Base-by-base conservation (phyloP, 129 eudicot species). In the Escallonia rubra region DNA sequence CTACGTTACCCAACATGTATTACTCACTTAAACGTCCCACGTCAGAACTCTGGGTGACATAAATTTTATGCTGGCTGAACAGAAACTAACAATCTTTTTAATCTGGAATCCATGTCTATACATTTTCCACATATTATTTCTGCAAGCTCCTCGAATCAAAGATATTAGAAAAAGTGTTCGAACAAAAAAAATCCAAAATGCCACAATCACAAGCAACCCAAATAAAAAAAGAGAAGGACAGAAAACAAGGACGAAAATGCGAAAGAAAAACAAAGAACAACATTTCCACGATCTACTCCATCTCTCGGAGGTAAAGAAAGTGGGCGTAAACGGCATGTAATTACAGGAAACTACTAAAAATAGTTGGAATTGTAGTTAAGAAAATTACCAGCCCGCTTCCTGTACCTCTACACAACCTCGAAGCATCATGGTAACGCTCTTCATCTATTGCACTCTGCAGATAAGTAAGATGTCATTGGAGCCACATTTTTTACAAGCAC, bases 371-470 rank as follows among this genome's bases (percentile, higher is more conserved):
- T 3, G 41, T 64, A 43, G 41, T 55, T 8, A 61, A 76, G 61
- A 43, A 49, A 57, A 60, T 77, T 89, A 94, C 99, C 99, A 94
- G 90, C 57, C 97, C 97, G 73, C 99, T 94, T 75, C 97, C 99
- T 38, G 99, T 84, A 76, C 70, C 67, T 70, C 80, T 85, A 73
- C 87, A 89, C 79, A 94, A 67, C 72, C 79, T 89, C 42, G 96
- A 94, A 77, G 99, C 99, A 72, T 94, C 99, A 63, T 80, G 88
- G 50, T 94, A 94, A 58, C 90, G 99, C 73, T 94, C 99, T 68
- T 94, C 97, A 40, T 79, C 85, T 68, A 94, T 81, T 61, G 99
- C 96, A 70, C 69, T 73, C 99, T 94, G 80, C 77, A 87, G 63
- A 54, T 41, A 70, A 66, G 66, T 15, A 74, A 41, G 69, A 72